phyloP scores from a whole-genome alignment of 441 rosid genomes.

The Melastoma candidum region DNA sequence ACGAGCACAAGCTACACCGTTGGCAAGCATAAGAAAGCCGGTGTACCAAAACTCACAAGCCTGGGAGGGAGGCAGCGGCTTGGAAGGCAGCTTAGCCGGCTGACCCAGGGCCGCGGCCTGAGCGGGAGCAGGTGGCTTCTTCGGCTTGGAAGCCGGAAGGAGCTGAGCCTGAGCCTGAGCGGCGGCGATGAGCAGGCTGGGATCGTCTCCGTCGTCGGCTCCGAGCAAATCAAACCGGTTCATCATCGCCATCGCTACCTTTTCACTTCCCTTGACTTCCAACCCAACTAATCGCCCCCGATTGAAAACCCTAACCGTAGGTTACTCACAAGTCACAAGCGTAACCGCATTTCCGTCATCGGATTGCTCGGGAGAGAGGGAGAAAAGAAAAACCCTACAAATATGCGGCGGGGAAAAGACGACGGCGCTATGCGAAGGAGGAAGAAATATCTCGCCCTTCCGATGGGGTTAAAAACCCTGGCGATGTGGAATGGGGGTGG shows the following conservation, averaged over 20 bases:
- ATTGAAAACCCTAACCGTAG: neutral
- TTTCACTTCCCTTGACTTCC: neutral
- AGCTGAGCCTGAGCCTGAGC: conserved; percentile 42
- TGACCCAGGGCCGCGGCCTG: conserved; percentile 31
- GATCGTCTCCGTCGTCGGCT: conserved; percentile 71
- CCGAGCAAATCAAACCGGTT: conserved; percentile 83
- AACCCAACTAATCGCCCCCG: neutral
- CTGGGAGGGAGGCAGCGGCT: conserved; percentile 21
- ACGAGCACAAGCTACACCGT: too few relatives aligned
- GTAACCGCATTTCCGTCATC: neutral
- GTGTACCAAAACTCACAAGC: too few relatives aligned
- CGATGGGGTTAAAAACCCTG: conserved; percentile 40
- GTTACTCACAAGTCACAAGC: neutral
- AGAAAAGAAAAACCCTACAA: conserved; percentile 30
- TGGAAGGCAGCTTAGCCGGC: conserved; percentile 36
- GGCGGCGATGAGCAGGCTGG: conserved; percentile 32
- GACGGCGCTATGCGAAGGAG: neutral
- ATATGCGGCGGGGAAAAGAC: conserved; percentile 37
- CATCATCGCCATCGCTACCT: conserved; percentile 3
- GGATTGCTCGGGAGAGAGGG: conserved; percentile 6
- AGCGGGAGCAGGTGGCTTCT: conserved; percentile 24
- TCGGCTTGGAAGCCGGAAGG: conserved; percentile 26
- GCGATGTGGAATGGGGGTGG: neutral
- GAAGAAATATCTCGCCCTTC: too few relatives aligned
- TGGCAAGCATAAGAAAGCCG: too few relatives aligned